These are phyloP conservation scores for Geosmithia putterillii DNA, from an alignment of 2,329 filamentous ascomycete species.

Conservation along the genomic window DNA sequence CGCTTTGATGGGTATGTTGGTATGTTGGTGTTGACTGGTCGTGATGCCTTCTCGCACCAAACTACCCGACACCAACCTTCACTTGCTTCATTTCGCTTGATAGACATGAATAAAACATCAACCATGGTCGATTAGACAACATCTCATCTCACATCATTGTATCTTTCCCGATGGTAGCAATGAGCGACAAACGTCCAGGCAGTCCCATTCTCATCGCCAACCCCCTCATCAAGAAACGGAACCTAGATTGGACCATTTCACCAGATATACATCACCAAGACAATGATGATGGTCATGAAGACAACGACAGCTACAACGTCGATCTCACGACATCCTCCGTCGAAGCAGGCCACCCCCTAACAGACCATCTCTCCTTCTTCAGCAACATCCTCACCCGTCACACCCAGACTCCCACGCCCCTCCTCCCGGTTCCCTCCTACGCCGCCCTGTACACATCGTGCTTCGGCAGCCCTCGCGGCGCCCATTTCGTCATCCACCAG, in stretches of 20 bases:
- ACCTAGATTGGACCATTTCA: slow-evolving; percentile 28
- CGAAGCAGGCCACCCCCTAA: slow-evolving; percentile 24
- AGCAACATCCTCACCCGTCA: slow-evolving; percentile 15
- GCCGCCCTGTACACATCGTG: slow-evolving; percentile 21
- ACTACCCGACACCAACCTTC: too few relatives aligned
- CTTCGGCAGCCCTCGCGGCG: slow-evolving; percentile 17
- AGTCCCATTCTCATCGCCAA: slow-evolving; percentile 26
- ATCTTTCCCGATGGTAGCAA: background rate
- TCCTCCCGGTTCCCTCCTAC: slow-evolving; percentile 20
- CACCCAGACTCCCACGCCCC: slow-evolving; percentile 11
- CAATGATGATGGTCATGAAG: background rate
- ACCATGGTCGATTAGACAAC: too few relatives aligned
- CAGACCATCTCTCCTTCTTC: slow-evolving; percentile 28
- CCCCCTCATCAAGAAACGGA: slow-evolving; percentile 33
- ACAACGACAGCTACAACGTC: background rate
- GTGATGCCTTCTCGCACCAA: too few relatives aligned
- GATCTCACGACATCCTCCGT: slow-evolving; percentile 20
- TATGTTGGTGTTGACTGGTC: too few relatives aligned
- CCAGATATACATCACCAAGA: slow-evolving; percentile 2
- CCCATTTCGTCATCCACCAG: slow-evolving; percentile 60
- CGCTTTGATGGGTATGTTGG: too few relatives aligned
- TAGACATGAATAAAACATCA: too few relatives aligned
- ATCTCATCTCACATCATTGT: background rate
- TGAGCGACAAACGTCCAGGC: slow-evolving; percentile 13
- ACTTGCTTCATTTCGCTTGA: too few relatives aligned